phyloP scores from a whole-genome alignment of 257 asterid genomes.

The Lycium barbarum region DNA sequence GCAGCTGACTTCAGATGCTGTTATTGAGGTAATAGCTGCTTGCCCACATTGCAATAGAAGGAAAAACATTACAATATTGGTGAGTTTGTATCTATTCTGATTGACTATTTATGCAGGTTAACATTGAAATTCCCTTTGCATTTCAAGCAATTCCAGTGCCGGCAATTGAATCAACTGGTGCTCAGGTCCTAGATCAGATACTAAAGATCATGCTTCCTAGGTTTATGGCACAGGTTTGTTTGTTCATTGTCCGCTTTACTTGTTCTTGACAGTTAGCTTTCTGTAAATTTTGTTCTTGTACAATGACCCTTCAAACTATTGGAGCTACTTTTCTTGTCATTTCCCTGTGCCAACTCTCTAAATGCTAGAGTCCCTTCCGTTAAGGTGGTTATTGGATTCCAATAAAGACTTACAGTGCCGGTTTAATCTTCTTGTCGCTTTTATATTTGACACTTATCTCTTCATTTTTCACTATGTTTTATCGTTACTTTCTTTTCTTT shows the following conservation, averaged over 20 bases:
- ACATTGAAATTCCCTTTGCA: constrained; percentile 86
- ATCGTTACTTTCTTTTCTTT: not conserved
- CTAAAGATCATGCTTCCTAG: constrained; percentile 93
- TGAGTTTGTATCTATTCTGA: not conserved
- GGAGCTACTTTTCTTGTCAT: constrained; percentile 4
- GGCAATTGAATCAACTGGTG: constrained; percentile 86
- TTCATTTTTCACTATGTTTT: not conserved
- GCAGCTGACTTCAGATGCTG: constrained; percentile 86
- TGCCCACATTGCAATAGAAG: not conserved
- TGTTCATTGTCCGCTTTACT: not conserved
- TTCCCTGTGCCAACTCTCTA: not conserved
- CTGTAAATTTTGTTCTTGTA: not conserved
- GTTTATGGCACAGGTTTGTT: constrained; percentile 85
- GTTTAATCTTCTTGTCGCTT: constrained; percentile 1
- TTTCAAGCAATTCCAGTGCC: constrained; percentile 71
- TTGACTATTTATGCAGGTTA: constrained; percentile 60
- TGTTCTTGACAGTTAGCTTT: not conserved
- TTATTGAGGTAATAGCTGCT: constrained; percentile 68
- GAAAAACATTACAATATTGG: not conserved
- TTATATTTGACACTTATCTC: not conserved
- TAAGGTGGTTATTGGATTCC: not conserved
- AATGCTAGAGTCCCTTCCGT: not conserved
- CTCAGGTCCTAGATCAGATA: constrained; percentile 84
- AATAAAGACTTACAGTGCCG: not conserved
- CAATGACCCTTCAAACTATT: not conserved